Base-by-base conservation (phyloP, 441 rosid species). In the Flueggea neowawraea region DNA sequence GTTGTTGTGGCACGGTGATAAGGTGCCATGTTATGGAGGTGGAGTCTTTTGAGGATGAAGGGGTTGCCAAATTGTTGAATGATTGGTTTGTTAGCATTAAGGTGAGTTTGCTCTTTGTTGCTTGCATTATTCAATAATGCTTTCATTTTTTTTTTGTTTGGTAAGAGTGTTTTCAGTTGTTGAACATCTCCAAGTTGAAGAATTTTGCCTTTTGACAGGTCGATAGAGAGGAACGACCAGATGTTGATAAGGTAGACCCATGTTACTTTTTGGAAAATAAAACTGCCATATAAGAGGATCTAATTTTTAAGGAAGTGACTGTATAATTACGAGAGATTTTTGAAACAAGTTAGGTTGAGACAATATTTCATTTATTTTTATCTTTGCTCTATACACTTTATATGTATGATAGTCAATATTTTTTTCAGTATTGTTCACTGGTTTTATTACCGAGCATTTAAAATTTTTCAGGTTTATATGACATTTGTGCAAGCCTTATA, bases 21-120 rank as follows among this genome's bases (percentile, higher is more conserved):
- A 93, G 98, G 97, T 94, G 98, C 62, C 98, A 94, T 84, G 98
- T 90, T 49, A 94, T 94, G 97, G 96, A 94, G 80, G 89, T 82
- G 56, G 97, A 94, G 78, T 94, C 99, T 57, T 94, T 94, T 63
- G 99, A 94, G 80, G 70, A 86, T 74, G 95, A 84, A 66, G 87
- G 64, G 61, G 90, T 82, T 50, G 97, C 96, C 10, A 87, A 87
- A 74, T 73, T 86, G 78, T 78, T 94, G 81, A 90, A 90, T 47
- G 86, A 83, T 50, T 84, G 84, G 67, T 94, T 89, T 67, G 89
- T 94, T 64, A 85, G 96, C 75, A 78, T 94, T 60, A 94, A 94
- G 99, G 99, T 90, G 62, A 70, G 83, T 31, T 52, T 54, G 52
- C 32, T 8, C 6, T 58, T 39, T 15, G 28, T 28, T 33, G 41